These are phyloP conservation scores for Pseudotsuga menziesii DNA, from an alignment of 75 land plant genomes.

Conservation along the genomic window DNA sequence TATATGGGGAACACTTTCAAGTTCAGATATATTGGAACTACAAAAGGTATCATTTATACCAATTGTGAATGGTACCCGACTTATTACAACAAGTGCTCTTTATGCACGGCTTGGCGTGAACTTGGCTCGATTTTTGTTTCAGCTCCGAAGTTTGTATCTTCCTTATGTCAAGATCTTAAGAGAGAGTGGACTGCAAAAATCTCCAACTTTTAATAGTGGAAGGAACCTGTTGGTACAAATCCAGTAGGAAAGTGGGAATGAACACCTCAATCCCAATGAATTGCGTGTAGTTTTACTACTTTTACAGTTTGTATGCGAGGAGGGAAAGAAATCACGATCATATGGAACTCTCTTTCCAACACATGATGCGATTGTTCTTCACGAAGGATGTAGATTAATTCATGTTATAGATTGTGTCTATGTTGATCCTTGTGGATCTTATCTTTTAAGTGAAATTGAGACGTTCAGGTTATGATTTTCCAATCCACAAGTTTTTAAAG, in stretches of 20 bases:
- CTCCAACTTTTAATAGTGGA: conserved; percentile 51
- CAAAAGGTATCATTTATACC: conserved; percentile 71
- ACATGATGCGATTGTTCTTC: conserved; percentile 65
- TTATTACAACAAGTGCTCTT: conserved; percentile 61
- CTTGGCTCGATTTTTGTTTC: conserved; percentile 83
- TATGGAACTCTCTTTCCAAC: conserved; percentile 12
- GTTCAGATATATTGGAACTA: conserved; percentile 59
- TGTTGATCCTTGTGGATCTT: conserved; percentile 62
- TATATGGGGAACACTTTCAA: conserved; percentile 68
- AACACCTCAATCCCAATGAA: conserved; percentile 89
- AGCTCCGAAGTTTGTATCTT: conserved; percentile 71
- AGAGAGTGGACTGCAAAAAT: conserved; percentile 77
- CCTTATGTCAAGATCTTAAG: conserved; percentile 75
- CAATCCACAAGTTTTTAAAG: conserved; percentile 59
- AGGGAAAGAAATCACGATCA: conserved; percentile 6
- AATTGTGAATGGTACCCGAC: conserved; percentile 89
- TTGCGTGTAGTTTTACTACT: conserved; percentile 75
- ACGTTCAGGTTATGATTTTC: conserved; percentile 69
- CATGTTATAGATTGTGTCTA: conserved; percentile 78
- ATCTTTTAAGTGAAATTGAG: conserved; percentile 61
- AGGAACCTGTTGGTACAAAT: conserved; percentile 51
- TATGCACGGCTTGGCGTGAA: conserved; percentile 68
- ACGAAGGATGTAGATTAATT: conserved; percentile 78
- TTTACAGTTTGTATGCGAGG: conserved; percentile 59
- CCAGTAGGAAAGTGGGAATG: conserved; percentile 70